phyloP scores from a whole-genome alignment of 2,329 filamentous ascomycete genomes.

The Scleromitrula shiraiana region DNA sequence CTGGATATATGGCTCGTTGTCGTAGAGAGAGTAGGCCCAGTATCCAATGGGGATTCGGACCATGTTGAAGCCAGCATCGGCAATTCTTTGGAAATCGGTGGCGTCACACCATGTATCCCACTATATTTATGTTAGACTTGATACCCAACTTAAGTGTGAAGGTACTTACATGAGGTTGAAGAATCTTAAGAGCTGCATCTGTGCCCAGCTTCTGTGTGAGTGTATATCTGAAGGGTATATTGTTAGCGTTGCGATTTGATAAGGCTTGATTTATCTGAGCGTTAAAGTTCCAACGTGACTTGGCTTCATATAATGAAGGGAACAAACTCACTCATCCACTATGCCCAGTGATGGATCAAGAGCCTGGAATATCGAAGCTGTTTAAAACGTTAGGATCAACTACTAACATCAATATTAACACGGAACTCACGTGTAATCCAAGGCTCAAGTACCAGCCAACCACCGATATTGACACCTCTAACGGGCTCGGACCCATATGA shows the following conservation, averaged over 20 bases:
- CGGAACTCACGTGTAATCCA: conserved; percentile 41
- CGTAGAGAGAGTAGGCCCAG: conserved; percentile 48
- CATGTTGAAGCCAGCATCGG: conserved; percentile 47
- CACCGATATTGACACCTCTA: conserved; percentile 23
- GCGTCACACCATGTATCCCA: conserved; percentile 29
- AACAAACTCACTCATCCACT: conserved; percentile 23
- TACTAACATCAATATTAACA: background rate
- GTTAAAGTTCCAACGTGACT: no score
- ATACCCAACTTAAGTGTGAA: conserved; percentile 18
- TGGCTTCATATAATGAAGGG: background rate
- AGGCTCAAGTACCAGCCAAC: conserved; percentile 31
- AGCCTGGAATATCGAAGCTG: conserved; percentile 42
- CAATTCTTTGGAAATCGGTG: conserved; percentile 48
- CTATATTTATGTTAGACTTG: conserved; percentile 11
- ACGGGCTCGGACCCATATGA: conserved; percentile 42
- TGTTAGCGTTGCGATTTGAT: background rate
- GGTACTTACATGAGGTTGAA: conserved; percentile 36
- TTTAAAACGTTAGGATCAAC: background rate
- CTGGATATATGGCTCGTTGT: conserved; percentile 41
- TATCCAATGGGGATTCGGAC: conserved; percentile 52
- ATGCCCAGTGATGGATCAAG: conserved; percentile 26
- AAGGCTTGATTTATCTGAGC: no score
- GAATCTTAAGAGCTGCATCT: conserved; percentile 41
- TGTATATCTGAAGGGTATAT: conserved; percentile 16
- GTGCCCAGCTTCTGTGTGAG: conserved; percentile 38